A percentile compares a stretch with the other conserved stretches of the same genome.
Evolutionary conservation across 352 stramenopile genomes (phyloP).

Genomic region (Phytopythium helicoides): DNA sequence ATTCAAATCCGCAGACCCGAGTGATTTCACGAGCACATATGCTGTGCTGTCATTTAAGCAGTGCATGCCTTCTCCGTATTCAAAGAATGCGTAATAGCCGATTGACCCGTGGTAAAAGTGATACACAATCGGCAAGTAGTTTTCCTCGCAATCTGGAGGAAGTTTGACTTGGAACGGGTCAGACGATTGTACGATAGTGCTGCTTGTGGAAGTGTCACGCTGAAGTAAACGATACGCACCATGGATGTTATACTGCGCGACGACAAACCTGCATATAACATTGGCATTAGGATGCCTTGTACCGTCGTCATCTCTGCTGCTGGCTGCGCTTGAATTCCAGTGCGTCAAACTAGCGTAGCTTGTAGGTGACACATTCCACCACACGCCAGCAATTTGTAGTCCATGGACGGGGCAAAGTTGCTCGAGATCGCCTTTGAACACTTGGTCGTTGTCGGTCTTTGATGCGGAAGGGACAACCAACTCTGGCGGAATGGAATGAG

Average conservation of each 20-base stretch:
- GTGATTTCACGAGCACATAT: slow-evolving; percentile 16
- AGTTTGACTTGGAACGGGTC: no score
- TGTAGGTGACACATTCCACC: slow-evolving; percentile 26
- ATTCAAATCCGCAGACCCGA: slow-evolving; percentile 28
- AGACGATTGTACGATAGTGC: no score
- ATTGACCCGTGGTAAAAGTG: slow-evolving; percentile 8
- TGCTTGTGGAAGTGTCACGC: no score
- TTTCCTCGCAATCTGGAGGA: no score
- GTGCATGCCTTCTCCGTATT: neutral
- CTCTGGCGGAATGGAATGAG: slow-evolving; percentile 21
- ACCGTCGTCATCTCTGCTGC: neutral
- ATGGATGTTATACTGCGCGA: slow-evolving; percentile 15
- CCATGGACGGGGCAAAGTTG: slow-evolving; percentile 21
- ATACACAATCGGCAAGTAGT: neutral
- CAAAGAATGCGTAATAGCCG: slow-evolving; percentile 6
- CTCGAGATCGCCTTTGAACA: slow-evolving; percentile 7
- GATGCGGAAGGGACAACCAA: slow-evolving; percentile 5
- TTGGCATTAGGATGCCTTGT: neutral
- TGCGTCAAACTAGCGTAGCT: slow-evolving; percentile 11
- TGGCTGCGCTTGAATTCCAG: no score
- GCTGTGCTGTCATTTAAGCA: slow-evolving; percentile 19
- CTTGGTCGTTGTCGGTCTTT: neutral
- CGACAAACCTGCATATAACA: slow-evolving; percentile 21
- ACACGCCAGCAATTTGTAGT: slow-evolving; percentile 24
- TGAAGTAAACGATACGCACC: neutral